These are phyloP conservation scores for Sinapis alba DNA, from an alignment of 441 rosid species.

Conservation along the genomic window DNA sequence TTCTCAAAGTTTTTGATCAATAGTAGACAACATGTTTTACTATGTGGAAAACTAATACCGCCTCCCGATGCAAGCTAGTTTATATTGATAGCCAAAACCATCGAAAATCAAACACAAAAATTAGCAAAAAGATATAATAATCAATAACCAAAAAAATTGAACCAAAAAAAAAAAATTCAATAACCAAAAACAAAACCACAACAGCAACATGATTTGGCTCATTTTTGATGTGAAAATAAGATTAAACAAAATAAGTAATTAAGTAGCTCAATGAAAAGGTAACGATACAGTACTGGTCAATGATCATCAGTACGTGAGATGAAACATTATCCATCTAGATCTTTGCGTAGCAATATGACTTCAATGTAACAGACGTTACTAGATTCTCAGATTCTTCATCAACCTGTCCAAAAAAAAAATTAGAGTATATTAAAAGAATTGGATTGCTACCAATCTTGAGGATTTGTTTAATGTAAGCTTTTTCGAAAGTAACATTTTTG, in stretches of 20 bases:
- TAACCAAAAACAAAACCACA: neutral
- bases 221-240: neutral
- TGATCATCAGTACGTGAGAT: neutral
- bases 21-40: neutral
- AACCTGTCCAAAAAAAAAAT: conserved; percentile 15
- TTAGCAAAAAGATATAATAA: neutral
- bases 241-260: neutral
- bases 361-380: conserved; percentile 21
- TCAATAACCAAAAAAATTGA: neutral
- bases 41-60: neutral
- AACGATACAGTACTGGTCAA: neutral
- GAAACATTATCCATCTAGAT: neutral
- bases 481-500: neutral
- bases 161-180: no score
- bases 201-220: neutral
- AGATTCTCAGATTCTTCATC: conserved; percentile 37
- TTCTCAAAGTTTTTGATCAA: neutral
- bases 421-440: neutral
- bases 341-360: neutral
- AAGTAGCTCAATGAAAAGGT: neutral
- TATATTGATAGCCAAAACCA: neutral
- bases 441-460: neutral
- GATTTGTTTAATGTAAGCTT: neutral
- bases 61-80: neutral
- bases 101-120: neutral